Percentiles rank a stretch among this genome's conserved stretches.
These are phyloP conservation scores for Ailanthus altissimus DNA, from an alignment of 345 rosid species.

Conservation along the genomic window DNA sequence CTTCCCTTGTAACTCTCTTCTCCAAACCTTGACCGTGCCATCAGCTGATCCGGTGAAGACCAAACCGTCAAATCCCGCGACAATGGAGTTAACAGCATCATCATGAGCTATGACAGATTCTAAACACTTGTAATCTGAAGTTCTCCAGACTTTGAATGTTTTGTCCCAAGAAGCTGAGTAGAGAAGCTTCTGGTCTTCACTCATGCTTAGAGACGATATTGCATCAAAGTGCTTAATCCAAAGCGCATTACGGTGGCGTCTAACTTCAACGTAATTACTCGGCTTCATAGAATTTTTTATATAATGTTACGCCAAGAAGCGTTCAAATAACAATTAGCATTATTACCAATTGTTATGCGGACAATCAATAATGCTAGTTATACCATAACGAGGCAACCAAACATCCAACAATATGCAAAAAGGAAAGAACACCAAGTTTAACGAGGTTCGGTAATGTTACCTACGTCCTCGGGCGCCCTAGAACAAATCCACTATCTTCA, in stretches of 20 bases:
- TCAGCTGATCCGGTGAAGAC: constrained; percentile 90
- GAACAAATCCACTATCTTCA: too few species aligned
- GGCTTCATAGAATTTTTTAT: constrained; percentile 59
- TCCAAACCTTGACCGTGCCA: constrained; percentile 85
- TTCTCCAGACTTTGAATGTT: constrained; percentile 83
- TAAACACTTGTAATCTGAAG: constrained; percentile 63
- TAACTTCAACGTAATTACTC: constrained; percentile 54
- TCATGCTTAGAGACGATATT: constrained; percentile 70
- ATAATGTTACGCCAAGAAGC: too few species aligned
- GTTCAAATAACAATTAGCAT: too few species aligned
- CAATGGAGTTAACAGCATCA: constrained; percentile 74
- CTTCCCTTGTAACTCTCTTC: constrained; percentile 80
- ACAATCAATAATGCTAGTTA: too few species aligned
- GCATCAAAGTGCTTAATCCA: constrained; percentile 79
- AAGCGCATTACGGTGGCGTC: constrained; percentile 39
- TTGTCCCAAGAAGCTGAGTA: constrained; percentile 93
- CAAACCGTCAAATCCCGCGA: constrained; percentile 73
- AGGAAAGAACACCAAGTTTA: too few species aligned
- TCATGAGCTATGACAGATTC: constrained; percentile 82
- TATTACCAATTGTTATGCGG: too few species aligned
- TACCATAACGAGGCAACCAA: too few species aligned
- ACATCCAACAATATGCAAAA: too few species aligned
- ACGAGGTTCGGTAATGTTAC: too few species aligned
- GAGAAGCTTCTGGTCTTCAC: constrained; percentile 57
- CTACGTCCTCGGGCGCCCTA: too few species aligned